Evolutionary conservation across 2,329 filamentous ascomycete species (phyloP), one percentile per base, ranked within the genome.

Genomic region (Monosporascus sp.): DNA sequence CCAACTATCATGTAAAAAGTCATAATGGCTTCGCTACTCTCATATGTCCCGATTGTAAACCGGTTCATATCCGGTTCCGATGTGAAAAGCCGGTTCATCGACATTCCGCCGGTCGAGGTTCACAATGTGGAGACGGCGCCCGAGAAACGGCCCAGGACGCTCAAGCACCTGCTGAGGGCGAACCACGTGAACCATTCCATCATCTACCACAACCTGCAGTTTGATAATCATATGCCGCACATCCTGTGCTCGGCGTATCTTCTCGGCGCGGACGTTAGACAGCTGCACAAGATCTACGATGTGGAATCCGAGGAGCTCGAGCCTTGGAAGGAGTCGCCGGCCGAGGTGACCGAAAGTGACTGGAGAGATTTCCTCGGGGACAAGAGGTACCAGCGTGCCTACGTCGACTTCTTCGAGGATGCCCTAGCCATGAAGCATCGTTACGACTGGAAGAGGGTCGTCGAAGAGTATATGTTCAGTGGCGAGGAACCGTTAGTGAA

Each of bases 381-480:
- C 67, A 80, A 80, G 62, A 83, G 77, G 57, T 97, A 95, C 66
- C 90, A 99, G 71, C 82, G 93, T 55, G 93, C 91, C 1, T 99
- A 87, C 66, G 77, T 99, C 52, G 92, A 99, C 68, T 97, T 94
- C 68, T 97, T 96, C 66, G 94, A 99, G 69, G 94, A 99, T 68
- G 85, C 90, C 64, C 76, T 97, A 31, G 91, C 89, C 3, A 74
- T 82, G 69, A 74, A 76, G 27, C 82, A 86, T 62, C 78, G 83
- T 37, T 97, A 97, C 67, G 82, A 96, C 66, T 97, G 94, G 90
- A 89, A 87, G 65, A 76, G 78, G 50, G 82, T 96, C 3, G 75
- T 95, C 8, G 74, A 83, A 3, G 82, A 92, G 56, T 97, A 88
- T 66, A 71, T 99, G 46, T 89, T 93, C 58, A 72, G 78, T 43